Evolutionary conservation across 2,329 filamentous ascomycete species (phyloP).

Genomic region (Rutstroemia sp.): DNA sequence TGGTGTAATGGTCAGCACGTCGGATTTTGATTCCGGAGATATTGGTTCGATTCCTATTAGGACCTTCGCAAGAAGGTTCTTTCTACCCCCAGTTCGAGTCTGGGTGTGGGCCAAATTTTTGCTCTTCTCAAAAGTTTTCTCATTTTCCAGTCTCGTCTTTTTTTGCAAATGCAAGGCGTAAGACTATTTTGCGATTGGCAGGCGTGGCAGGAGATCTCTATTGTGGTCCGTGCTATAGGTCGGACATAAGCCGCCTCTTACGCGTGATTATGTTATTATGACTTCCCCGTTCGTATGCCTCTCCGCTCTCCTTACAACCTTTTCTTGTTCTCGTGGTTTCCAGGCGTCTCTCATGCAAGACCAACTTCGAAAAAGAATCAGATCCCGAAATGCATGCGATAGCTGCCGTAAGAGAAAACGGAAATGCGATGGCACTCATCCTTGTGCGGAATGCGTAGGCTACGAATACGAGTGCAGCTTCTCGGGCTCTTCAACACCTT

Average conservation of each 20-base stretch:
- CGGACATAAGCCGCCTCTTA: not conserved
- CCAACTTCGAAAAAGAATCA: conserved; percentile 1
- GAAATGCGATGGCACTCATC: conserved; percentile 20
- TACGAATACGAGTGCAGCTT: conserved; percentile 20
- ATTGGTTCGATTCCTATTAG: conserved; percentile 13
- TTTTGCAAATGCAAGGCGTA: too few species aligned
- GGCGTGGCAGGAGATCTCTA: not conserved
- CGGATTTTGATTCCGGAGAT: conserved; percentile 11
- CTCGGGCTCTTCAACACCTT: not conserved
- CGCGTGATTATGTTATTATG: too few species aligned
- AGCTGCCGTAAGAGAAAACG: conserved; percentile 22
- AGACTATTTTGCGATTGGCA: not conserved
- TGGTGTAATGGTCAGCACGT: conserved; percentile 11
- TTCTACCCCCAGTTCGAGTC: conserved; percentile 3
- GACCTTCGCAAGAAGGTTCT: conserved; percentile 3
- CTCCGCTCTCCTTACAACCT: not conserved
- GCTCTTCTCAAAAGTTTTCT: not conserved
- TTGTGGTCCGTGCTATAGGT: not conserved
- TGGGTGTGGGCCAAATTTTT: not conserved
- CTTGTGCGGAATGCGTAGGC: conserved; percentile 17
- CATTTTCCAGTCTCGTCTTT: not conserved
- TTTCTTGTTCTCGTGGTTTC: not conserved
- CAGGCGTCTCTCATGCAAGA: not conserved
- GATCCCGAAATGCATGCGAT: conserved; percentile 17
- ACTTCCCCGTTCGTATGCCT: not conserved